Conservation (phyloP, 2,329 filamentous ascomycete genomes). For the Aspergillus uvarum region DNA sequence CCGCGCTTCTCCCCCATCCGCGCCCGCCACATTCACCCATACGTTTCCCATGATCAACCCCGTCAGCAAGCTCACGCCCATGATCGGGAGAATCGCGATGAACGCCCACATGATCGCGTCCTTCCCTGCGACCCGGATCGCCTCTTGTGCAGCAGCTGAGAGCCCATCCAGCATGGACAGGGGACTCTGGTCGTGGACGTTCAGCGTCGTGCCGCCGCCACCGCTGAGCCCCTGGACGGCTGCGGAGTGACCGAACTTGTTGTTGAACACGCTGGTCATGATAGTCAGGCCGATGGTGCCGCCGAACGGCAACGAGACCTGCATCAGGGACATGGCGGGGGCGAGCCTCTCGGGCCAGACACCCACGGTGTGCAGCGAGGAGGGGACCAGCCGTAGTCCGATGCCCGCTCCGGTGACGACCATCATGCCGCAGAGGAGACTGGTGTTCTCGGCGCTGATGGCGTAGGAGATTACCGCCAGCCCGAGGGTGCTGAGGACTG, state of each 20-base stretch:
- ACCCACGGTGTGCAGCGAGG: conserved; percentile 61
- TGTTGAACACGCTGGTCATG: conserved; percentile 70
- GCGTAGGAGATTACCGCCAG: conserved; percentile 60
- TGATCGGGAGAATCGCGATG: conserved; percentile 60
- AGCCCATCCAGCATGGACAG: conserved; percentile 40
- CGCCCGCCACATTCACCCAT: conserved; percentile 44
- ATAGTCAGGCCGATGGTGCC: conserved; percentile 65
- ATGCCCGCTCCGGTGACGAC: conserved; percentile 63
- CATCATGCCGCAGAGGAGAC: conserved; percentile 65
- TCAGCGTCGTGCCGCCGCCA: conserved; percentile 31
- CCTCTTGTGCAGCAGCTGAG: conserved; percentile 35
- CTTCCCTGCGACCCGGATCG: conserved; percentile 47
- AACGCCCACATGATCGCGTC: conserved; percentile 67
- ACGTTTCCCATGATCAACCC: conserved; percentile 53
- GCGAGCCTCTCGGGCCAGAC: conserved; percentile 61
- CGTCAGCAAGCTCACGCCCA: conserved; percentile 50
- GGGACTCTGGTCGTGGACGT: conserved; percentile 37
- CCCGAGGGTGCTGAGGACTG: conserved; percentile 58
- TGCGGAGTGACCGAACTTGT: conserved; percentile 44
- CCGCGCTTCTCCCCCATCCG: conserved; percentile 11
- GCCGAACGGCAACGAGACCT: conserved; percentile 61
- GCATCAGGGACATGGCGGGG: conserved; percentile 59
- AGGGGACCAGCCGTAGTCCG: conserved; percentile 65
- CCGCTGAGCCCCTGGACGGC: conserved; percentile 26
- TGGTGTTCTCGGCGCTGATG: conserved; percentile 49